Base-by-base conservation (phyloP, 2,329 filamentous ascomycete species). In the Bertia moriformis region DNA sequence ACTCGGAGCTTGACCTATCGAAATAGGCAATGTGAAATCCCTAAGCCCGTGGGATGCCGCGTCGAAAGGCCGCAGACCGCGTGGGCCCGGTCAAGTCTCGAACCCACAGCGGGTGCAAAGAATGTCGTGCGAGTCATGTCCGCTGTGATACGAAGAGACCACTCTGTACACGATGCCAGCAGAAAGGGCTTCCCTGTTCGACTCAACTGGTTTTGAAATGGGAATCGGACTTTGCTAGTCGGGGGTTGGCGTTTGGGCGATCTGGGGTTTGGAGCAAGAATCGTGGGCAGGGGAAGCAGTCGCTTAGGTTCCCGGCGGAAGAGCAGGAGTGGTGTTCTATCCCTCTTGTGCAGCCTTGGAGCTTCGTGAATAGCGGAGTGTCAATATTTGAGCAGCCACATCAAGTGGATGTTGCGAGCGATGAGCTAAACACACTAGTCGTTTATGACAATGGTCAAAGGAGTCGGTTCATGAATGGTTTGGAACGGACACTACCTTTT, bases 221-320 rank as follows among this genome's bases (percentile, higher is more conserved):
- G 45, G 61, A 47, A 47, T 53, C 33, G 2, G 61, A 63, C 40
- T 63, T 60, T 43, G 46, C 45, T 39, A 57, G 51, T 39, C 57
- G 56, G 5, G 61, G 60, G 10, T 45, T 60, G 39, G 60, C 61
- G 4, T 63, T 63, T 47, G 61, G 61, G 3, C 51, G 60, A 39
- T 49, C 57, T 18, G 60, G 61, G 24, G 53, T 61, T 24, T 62
- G 61, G 60, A 58, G 48, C 43, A 45, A 51, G 38, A 41, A 39
- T 22, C 32, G 30, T 20, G 27, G 14, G n/a, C 36, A 39, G 22
- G 10, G 39, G 14, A 33, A 42, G 5, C 42, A 39, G 24, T 39
- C 41, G 10, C n/a, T n/a, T n/a, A 41, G 42, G 12, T 40, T 41
- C 12, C 44, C 44, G 27, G 42, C 42, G 20, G 38, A 15, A 7